phyloP scores from a whole-genome alignment of 768 basidiomycete genomes.

The Boletus insuetus region DNA sequence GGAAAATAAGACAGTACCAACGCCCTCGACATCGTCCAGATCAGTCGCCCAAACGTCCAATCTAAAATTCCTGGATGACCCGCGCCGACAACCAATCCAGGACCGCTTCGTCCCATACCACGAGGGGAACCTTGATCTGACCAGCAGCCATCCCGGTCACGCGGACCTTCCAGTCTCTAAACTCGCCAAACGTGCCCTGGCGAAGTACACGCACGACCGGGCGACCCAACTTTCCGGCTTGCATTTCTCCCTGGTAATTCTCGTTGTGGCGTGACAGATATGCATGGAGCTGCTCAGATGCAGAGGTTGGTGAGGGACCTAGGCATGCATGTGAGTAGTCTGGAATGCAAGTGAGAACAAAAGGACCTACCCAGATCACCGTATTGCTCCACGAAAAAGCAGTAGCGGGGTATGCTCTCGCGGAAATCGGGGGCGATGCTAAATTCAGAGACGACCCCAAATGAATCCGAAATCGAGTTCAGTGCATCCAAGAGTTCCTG shows the following conservation, averaged over 20 bases:
- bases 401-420: conserved; percentile 13
- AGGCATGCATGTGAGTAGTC: not conserved
- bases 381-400: conserved; percentile 19
- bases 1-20: too few relatives aligned
- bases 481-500: conserved; percentile 20
- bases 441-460: conserved; percentile 23
- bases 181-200: conserved; percentile 20
- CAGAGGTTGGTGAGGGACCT: conserved; percentile 2
- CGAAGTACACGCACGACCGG: conserved; percentile 17
- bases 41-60: not conserved
- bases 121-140: conserved; percentile 20
- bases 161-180: conserved; percentile 19
- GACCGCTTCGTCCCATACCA: conserved; percentile 13
- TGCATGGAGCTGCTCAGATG: conserved; percentile 3
- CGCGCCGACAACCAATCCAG: conserved; percentile 16
- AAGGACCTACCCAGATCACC: conserved; percentile 7
- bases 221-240: conserved; percentile 1
- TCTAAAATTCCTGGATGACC: conserved; percentile 16
- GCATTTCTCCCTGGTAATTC: conserved; percentile 15
- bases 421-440: conserved; percentile 20
- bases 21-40: too few relatives aligned
- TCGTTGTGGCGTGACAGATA: conserved; percentile 13
- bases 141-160: conserved; percentile 14
- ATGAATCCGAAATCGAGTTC: conserved; percentile 6
- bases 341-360: not conserved